phyloP scores from a whole-genome alignment of 1,284 basidiomycete species.

The Malassezia japonica region DNA sequence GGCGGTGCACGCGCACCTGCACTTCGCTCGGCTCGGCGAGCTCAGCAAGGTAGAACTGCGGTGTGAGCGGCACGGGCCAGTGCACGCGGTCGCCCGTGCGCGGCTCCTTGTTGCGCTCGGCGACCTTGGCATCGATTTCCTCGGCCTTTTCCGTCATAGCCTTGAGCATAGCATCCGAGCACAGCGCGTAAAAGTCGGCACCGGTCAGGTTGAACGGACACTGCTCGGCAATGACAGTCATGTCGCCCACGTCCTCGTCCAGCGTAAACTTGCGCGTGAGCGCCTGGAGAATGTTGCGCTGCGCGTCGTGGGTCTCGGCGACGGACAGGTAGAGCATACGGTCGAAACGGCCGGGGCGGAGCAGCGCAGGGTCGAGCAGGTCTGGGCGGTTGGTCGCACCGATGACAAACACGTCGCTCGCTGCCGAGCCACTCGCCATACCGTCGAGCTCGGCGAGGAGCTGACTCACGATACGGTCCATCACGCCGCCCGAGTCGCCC shows the following conservation, averaged over 20 bases:
- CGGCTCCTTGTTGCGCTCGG: constrained; percentile 49
- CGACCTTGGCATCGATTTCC: constrained; percentile 55
- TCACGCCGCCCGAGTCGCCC: constrained; percentile 52
- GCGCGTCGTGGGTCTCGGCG: constrained; percentile 75
- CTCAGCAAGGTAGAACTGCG: constrained; percentile 85
- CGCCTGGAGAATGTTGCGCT: constrained; percentile 77
- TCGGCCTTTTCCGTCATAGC: constrained; percentile 83
- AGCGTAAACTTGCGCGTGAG: constrained; percentile 85
- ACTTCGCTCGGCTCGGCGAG: constrained; percentile 66
- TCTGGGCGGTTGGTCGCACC: constrained; percentile 52
- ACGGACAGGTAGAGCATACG: constrained; percentile 92
- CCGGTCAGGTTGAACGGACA: constrained; percentile 72
- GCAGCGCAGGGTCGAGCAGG: constrained; percentile 50
- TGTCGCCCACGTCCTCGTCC: constrained; percentile 58
- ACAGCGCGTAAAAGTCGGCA: constrained; percentile 95
- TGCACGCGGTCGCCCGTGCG: constrained; percentile 49
- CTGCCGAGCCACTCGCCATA: constrained; percentile 48
- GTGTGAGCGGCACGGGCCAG: constrained; percentile 63
- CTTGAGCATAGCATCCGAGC: constrained; percentile 88
- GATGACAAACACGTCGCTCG: constrained; percentile 51
- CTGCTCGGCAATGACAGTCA: constrained; percentile 60
- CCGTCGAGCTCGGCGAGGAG: constrained; percentile 51
- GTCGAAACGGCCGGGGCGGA: constrained; percentile 70
- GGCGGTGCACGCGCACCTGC: constrained; percentile 62
- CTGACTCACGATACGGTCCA: constrained; percentile 52